Conservation (phyloP, 148 eudicot genomes). For the Spergularia bocconei region DNA sequence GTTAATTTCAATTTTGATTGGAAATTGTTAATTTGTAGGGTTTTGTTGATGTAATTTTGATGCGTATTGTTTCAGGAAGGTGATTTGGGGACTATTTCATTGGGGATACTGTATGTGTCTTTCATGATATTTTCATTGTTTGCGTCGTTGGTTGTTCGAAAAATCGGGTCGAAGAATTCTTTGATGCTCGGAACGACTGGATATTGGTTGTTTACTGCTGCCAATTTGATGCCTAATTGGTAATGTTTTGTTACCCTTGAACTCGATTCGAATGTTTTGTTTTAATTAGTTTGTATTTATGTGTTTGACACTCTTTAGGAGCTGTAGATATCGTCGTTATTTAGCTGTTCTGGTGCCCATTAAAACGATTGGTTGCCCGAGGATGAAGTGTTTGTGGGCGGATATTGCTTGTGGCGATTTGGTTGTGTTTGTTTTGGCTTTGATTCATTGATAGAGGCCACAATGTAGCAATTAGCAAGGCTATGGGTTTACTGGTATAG, state of each 20-base stretch:
- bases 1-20: neutral
- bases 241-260: conserved; percentile 25
- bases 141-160: conserved; percentile 74
- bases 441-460: neutral
- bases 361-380: neutral
- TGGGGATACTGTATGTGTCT: conserved; percentile 88
- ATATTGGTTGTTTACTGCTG: conserved; percentile 90
- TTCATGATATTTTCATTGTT: conserved; percentile 71
- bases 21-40: neutral
- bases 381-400: neutral
- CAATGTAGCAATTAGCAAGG: neutral
- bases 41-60: conserved; percentile 12
- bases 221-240: conserved; percentile 90
- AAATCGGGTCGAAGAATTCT: conserved; percentile 70
- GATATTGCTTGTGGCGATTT: neutral
- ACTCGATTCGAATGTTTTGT: neutral
- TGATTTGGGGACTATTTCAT: conserved; percentile 76
- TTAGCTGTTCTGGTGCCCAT: neutral
- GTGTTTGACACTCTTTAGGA: neutral
- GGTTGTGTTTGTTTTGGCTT: neutral
- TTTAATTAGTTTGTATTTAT: too few relatives aligned
- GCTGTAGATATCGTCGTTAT: neutral
- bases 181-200: conserved; percentile 86
- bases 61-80: conserved; percentile 48
- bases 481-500: neutral